Conservation (phyloP, 176 grass and related monocot species). For the maize (Zea mays) region DNA sequence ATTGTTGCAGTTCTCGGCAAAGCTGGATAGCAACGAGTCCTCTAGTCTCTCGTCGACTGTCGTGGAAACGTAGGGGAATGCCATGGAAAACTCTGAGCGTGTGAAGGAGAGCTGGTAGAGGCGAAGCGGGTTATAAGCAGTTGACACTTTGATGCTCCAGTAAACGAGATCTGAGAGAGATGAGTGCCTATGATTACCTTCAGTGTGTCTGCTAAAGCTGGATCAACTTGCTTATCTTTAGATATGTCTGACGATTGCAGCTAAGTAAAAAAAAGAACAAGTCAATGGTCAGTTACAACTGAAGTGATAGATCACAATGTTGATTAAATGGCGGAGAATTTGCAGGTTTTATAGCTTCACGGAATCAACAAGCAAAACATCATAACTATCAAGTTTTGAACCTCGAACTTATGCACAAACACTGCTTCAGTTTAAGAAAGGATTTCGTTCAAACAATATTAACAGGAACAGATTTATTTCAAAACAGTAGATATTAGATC, state of each 20-base stretch:
- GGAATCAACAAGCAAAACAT: background rate
- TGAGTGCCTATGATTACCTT: slow-evolving; percentile 52
- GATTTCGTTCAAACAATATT: background rate
- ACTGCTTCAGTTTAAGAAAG: background rate
- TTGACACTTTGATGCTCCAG: background rate
- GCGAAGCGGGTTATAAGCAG: slow-evolving; percentile 19
- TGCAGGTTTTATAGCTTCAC: background rate
- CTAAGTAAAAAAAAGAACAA: slow-evolving; percentile 47
- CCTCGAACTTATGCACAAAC: background rate
- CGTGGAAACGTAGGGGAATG: slow-evolving; percentile 76
- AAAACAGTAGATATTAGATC: background rate
- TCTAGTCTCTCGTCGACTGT: slow-evolving; percentile 68
- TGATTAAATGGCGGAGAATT: slow-evolving; percentile 12
- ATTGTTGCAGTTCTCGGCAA: slow-evolving; percentile 69
- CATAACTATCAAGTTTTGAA: background rate
- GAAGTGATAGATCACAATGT: background rate
- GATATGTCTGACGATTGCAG: slow-evolving; percentile 84
- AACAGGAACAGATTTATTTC: slow-evolving; percentile 5
- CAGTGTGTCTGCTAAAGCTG: slow-evolving; percentile 61
- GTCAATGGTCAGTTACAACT: slow-evolving; percentile 6
- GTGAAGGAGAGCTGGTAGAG: slow-evolving; percentile 56
- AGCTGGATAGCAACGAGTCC: slow-evolving; percentile 64
- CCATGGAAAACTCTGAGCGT: slow-evolving; percentile 82
- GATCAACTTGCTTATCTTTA: slow-evolving; percentile 63
- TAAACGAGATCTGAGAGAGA: background rate